Evolutionary conservation across 1,284 basidiomycete species (phyloP), one percentile per base, ranked within the genome.

Genomic region (Gomphus bonarii): DNA sequence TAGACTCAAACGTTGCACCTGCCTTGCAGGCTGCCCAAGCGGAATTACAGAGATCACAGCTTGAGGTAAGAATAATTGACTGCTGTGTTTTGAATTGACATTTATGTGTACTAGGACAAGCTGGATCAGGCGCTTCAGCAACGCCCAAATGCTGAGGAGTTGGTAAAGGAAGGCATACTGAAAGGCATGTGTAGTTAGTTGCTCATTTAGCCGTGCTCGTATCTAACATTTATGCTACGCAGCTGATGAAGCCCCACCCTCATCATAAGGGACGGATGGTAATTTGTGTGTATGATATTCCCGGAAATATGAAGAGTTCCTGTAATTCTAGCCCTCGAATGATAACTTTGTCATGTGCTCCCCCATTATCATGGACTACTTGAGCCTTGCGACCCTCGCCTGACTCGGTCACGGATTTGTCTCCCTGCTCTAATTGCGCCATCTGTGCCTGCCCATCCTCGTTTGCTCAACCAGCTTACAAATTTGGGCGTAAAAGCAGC

Each of bases 401-500:
- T 65, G 50, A 72, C 72, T 62, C 75, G 78, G 51, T 82, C 81
- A 53, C 79, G 74, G 74, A 87, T 77, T 63, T 87, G 80, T 42
- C 70, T 68, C 44, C 80, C 81, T 6, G 84, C 88, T 42, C 83
- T 75, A 62, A 71, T 75, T n/a, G 85, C 76, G 7, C 86, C 87
- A 20, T 75, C 78, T 40, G 79, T 72, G 12, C 86, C 84, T 3
- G 77, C 80, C 90, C 90, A 95, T 0, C 91, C 91, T 60, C 84
- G 72, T 22, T 69, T 71, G 31, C 79, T 74, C 58, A 95, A 70
- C 86, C 88, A 94, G 30, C 77, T 76, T 3, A 97, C 94, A 25
- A 97, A 71, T 63, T 78, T 79, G 0, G 95, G 95, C 1, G 94
- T 97, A 59, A 93, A 73, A 0, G 84, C 86, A 1, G 91, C 93